Base-by-base conservation (phyloP, 768 basidiomycete species). In the Lactifluus pinguis region DNA sequence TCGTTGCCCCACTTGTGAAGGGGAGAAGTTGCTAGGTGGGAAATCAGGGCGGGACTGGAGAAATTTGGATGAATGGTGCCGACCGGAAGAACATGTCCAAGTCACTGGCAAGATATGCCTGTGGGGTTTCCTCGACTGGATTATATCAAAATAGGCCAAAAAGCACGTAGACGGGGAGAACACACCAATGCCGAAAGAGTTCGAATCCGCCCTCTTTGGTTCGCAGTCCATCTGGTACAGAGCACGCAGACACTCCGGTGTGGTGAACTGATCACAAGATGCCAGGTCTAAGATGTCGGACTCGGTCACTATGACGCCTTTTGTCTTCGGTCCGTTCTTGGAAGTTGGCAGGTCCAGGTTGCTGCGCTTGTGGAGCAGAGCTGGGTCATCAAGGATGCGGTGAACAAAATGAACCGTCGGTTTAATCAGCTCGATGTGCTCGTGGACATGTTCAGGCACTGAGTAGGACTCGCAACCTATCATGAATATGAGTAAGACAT, bases 211-310 rank as follows among this genome's bases (percentile, higher is more conserved):
- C 2, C 74, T 71, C 1, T 66, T 21, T 0, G 83, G 83, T 0
- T 74, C 72, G 60, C 85, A 85, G 9, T 66, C 21, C 7, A 80
- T 67, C n/a, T 79, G 80, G 65, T 87, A 87, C 57, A 87, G 65
- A 4, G 74, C 75, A 44, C 80, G 73, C 59, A 88, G 74, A 67
- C 85, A 88, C 3, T 75, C 65, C 6, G 83, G 84, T 0, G 85
- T 87, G 55, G 82, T 80, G 17, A 68, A 58, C 2, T 66, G 49
- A 52, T 77, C 76, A 54, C 78, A 79, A 10, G 69, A 60, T 1
- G 32, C 53, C 36, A 77, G 63, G 54, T 49, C 57, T n/a, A 44
- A 53, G n/a, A 17, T 58, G 65, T 29, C 53, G n/a, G 25, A 60
- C 65, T 19, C 53, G 53, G 13, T n/a, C 57, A 21, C 69, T 60